phyloP scores from a whole-genome alignment of 345 rosid genomes.

The Draba incana region DNA sequence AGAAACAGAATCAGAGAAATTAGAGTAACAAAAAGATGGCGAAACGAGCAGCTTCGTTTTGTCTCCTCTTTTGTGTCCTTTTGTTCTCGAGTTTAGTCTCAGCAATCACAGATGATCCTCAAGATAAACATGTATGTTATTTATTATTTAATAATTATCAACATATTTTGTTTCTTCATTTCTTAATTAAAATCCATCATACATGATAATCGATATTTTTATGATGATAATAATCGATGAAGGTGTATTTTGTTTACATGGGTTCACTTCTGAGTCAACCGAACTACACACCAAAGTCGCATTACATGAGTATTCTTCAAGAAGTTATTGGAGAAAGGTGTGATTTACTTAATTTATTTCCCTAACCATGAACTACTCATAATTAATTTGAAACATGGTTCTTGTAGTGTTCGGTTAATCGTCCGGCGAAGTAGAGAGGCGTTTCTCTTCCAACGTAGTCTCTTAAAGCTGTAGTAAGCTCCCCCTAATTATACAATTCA shows the following conservation, averaged over 20 bases:
- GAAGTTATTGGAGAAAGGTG: slow-evolving; percentile 37
- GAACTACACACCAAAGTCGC: slow-evolving; percentile 34
- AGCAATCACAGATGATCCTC: slow-evolving; percentile 10
- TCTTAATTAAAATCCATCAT: background rate
- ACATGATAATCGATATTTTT: background rate
- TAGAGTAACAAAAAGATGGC: background rate
- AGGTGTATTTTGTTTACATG: slow-evolving; percentile 53
- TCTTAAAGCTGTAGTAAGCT: too few species aligned
- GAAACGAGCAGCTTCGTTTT: slow-evolving; percentile 9
- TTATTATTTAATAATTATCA: background rate
- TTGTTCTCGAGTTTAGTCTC: slow-evolving; percentile 22
- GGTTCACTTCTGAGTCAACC: slow-evolving; percentile 42
- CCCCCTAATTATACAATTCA: too few species aligned
- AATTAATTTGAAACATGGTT: background rate
- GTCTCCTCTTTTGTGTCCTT: slow-evolving; percentile 6
- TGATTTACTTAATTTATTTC: background rate
- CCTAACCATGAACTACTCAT: background rate
- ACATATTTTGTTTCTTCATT: background rate
- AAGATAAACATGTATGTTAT: slow-evolving; percentile 20
- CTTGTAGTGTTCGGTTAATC: too few species aligned
- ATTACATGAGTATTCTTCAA: slow-evolving; percentile 45
- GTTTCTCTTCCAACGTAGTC: too few species aligned
- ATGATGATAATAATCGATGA: slow-evolving; percentile 9
- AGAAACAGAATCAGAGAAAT: too few species aligned
- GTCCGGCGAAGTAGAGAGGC: too few species aligned